Evolutionary conservation across 768 basidiomycete species (phyloP).

Genomic region (Lyophyllum semitale): DNA sequence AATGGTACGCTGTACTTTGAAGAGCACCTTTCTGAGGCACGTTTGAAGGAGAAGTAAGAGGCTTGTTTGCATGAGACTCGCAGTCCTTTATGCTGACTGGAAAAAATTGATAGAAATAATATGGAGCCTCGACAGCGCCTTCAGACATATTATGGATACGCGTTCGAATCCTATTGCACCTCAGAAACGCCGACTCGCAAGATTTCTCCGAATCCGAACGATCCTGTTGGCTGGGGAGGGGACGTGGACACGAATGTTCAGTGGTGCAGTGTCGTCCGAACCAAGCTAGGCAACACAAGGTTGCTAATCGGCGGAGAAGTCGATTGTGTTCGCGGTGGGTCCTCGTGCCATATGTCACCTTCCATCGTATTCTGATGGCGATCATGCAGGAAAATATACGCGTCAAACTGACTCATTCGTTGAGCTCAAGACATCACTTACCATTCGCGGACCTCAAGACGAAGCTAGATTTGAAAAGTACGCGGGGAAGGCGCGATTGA

Average conservation of each 20-base stretch:
- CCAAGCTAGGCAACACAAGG: slow-evolving; percentile 71
- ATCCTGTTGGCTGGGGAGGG: slow-evolving; percentile 68
- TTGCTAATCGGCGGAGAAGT: slow-evolving; percentile 89
- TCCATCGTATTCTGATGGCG: slow-evolving; percentile 13
- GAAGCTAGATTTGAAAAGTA: slow-evolving; percentile 82
- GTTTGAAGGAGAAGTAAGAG: slow-evolving; percentile 65
- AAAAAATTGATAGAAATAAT: slow-evolving; percentile 50
- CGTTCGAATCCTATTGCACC: slow-evolving; percentile 90
- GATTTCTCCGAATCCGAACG: slow-evolving; percentile 24
- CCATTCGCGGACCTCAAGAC: slow-evolving; percentile 65
- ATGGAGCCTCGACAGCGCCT: slow-evolving; percentile 63
- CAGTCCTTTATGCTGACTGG: not conserved
- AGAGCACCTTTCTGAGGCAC: slow-evolving; percentile 64
- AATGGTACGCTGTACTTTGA: slow-evolving; percentile 74
- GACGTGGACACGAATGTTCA: slow-evolving; percentile 88
- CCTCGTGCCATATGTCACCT: not conserved
- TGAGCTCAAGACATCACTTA: slow-evolving; percentile 85
- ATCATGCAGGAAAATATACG: slow-evolving; percentile 53
- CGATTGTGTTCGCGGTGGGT: slow-evolving; percentile 79
- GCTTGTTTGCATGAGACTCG: not conserved
- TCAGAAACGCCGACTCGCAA: slow-evolving; percentile 37
- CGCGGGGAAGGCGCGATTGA: slow-evolving; percentile 16
- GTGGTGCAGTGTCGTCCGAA: slow-evolving; percentile 90
- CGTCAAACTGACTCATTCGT: slow-evolving; percentile 71
- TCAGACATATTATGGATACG: slow-evolving; percentile 82